phyloP scores from a whole-genome alignment of 1,139 yeast species.

The Taphrina deformans region DNA sequence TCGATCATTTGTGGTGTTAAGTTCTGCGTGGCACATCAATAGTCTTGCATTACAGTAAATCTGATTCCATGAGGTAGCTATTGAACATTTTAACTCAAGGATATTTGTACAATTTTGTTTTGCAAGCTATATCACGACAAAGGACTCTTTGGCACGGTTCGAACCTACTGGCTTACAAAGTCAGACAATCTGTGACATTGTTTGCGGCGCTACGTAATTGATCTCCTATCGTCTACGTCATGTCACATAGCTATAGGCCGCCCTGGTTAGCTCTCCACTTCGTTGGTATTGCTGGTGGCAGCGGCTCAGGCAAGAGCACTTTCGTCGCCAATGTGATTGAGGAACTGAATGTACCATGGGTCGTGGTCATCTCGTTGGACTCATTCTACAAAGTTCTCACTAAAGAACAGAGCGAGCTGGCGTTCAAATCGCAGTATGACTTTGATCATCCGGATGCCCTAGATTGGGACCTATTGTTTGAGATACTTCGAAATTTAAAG shows the following conservation, averaged over 20 bases:
- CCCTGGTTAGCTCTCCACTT: conserved; percentile 97
- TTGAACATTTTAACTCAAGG: no score
- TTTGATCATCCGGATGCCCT: conserved; percentile 83
- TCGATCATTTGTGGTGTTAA: no score
- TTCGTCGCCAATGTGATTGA: conserved; percentile 81
- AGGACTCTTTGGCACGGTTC: no score
- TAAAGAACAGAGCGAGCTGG: conserved; percentile 59
- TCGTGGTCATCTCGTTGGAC: conserved; percentile 85
- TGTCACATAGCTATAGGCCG: conserved; percentile 49
- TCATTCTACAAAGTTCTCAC: conserved; percentile 80
- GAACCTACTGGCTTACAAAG: no score
- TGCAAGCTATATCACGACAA: no score
- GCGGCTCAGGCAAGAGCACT: conserved; percentile 95
- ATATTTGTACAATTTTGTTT: no score
- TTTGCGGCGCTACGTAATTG: not conserved
- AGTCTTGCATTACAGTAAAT: no score
- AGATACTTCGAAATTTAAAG: conserved; percentile 65
- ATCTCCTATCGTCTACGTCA: no score
- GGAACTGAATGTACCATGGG: conserved; percentile 81
- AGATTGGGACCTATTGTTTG: conserved; percentile 62
- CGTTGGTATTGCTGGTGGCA: conserved; percentile 90
- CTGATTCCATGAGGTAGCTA: no score
- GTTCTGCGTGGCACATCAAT: no score
- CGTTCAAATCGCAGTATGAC: conserved; percentile 69
- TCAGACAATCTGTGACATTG: no score